Evolutionary conservation across 1,284 basidiomycete species (phyloP).

Genomic region (Puccinia brachypodii): DNA sequence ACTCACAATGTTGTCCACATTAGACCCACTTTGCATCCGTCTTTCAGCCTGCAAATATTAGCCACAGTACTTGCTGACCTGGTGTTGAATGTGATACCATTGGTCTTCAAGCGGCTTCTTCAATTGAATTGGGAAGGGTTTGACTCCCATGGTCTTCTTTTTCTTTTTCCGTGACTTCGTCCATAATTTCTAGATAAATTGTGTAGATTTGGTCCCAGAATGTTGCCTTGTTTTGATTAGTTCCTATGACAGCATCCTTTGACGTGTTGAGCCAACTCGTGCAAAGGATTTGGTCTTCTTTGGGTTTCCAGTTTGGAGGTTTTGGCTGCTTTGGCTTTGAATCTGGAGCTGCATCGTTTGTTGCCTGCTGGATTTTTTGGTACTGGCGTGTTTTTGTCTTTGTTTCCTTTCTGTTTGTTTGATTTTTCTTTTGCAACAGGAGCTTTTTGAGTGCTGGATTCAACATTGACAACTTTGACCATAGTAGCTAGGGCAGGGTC

Average conservation of each 20-base stretch:
- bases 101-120: slow-evolving; percentile 8
- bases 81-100: slow-evolving; percentile 14
- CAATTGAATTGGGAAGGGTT: background rate
- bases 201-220: background rate
- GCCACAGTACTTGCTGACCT: slow-evolving; percentile 6
- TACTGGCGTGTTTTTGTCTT: background rate
- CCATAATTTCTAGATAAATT: background rate
- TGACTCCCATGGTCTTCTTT: background rate
- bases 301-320: background rate
- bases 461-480: too few species aligned
- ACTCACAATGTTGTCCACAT: background rate
- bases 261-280: background rate
- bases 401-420: background rate
- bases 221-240: background rate
- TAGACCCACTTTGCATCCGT: background rate
- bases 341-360: too few species aligned
- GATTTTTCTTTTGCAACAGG: too few species aligned
- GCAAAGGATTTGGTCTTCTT: background rate
- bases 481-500: too few species aligned
- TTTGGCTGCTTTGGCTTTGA: background rate
- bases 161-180: background rate
- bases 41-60: background rate
- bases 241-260: background rate
- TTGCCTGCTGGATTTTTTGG: too few species aligned
- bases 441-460: too few species aligned